These are phyloP conservation scores for Plantago ovata DNA, from an alignment of 257 asterid genomes.

Conservation along the genomic window DNA sequence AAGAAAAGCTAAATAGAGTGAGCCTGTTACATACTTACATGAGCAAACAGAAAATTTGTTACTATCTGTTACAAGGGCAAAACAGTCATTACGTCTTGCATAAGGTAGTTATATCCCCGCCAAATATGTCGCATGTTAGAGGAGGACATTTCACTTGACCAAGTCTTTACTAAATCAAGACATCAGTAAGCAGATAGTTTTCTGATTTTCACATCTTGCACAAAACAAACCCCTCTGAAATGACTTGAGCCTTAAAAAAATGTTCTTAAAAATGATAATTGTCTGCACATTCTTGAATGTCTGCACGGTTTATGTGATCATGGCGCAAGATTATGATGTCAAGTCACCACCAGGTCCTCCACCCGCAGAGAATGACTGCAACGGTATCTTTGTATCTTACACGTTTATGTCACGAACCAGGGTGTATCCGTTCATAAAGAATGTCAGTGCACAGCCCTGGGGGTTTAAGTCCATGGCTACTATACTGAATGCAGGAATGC, in stretches of 20 bases:
- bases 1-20: background rate
- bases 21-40: background rate
- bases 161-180: conserved; percentile 22
- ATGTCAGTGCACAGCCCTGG: conserved; percentile 49
- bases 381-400: conserved; percentile 37
- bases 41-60: too few species aligned
- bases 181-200: conserved; percentile 14
- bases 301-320: conserved; percentile 7
- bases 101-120: conserved; percentile 25
- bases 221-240: background rate
- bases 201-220: background rate
- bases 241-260: conserved; percentile 11
- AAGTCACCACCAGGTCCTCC: conserved; percentile 13
- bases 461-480: conserved; percentile 38
- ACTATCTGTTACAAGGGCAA: too few species aligned
- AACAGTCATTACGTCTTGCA: background rate
- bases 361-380: conserved; percentile 29
- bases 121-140: conserved; percentile 26
- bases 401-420: conserved; percentile 25
- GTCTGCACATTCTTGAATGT: conserved; percentile 16
- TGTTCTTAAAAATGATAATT: conserved; percentile 18
- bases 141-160: conserved; percentile 28
- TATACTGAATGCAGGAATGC: conserved; percentile 36
- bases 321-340: conserved; percentile 24
- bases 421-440: conserved; percentile 35